Evolutionary conservation across 108 stramenopile species (phyloP), one percentile per base, ranked within the genome.

Genomic region (Cyclostephanos tholiformis): DNA sequence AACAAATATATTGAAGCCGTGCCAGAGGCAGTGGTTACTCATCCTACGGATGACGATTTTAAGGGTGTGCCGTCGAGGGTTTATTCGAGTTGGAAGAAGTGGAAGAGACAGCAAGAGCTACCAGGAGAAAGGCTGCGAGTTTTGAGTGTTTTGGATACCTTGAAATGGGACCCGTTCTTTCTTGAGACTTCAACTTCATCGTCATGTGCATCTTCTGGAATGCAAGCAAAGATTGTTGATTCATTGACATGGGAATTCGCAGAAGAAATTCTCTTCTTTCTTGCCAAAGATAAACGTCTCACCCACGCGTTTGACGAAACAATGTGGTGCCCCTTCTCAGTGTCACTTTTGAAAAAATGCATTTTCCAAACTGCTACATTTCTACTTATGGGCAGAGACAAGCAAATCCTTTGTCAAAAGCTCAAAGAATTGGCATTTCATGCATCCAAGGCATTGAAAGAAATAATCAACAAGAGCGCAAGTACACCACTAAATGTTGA

Each of bases 21-120:
- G 19, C 71, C 71, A 29, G 75, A 63, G 39, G 75, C 43, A 32
- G 75, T 69, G 12, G 61, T 76, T 30, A 69, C 67, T 14, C 7
- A 53, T n/a, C 75, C 75, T 17, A 59, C 46, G n/a, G 67, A 68
- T 7, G 43, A 76, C 53, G 75, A 76, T 59, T 63, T 76, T 23
- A 44, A 26, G 27, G 44, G 58, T 2, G 43, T 23, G 22, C 59
- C 66, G 20, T 57, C 17, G 7, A 62, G 65, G 25, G 41, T 29
- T 4, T 26, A 59, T 27, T 16, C 58, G 20, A 69, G 7, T 16
- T 76, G 75, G 75, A 67, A 61, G 58, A 76, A 69, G 22, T 56
- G 26, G 57, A 69, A 69, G 30, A 35, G 10, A 25, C 25, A 69
- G 30, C 25, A 76, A 49, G 36, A 30, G 36, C 20, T 55, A 20